These are phyloP conservation scores for Phytophthora kernoviae DNA, from an alignment of 352 stramenopile genomes.

Conservation along the genomic window DNA sequence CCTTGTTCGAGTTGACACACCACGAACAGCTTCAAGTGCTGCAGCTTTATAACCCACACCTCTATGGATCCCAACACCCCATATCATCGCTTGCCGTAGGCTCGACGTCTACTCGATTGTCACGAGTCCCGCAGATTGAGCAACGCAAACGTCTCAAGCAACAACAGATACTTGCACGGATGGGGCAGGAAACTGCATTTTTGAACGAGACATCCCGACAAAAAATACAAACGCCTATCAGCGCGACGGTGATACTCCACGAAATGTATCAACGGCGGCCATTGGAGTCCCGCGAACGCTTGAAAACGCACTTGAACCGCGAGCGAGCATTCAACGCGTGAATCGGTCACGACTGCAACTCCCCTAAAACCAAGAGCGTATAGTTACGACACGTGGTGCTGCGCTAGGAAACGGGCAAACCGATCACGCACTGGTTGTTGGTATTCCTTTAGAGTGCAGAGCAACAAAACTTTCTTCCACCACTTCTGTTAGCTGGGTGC, in stretches of 20 bases:
- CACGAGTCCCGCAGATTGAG: constrained; percentile 28
- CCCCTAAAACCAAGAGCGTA: constrained; percentile 2
- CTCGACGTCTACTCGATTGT: constrained; percentile 19
- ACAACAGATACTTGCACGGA: constrained; percentile 27
- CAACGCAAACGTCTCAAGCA: constrained; percentile 22
- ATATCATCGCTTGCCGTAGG: constrained; percentile 12
- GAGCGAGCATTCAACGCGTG: constrained; percentile 8
- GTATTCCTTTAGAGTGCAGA: neutral
- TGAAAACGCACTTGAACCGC: constrained; percentile 10
- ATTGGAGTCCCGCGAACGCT: constrained; percentile 11
- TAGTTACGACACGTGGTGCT: too few relatives aligned
- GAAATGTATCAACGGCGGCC: constrained; percentile 29
- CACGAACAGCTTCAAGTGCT: constrained; percentile 56
- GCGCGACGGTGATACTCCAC: constrained; percentile 9
- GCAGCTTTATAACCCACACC: constrained; percentile 67
- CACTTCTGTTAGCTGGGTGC: constrained; percentile 56
- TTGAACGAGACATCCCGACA: constrained; percentile 27
- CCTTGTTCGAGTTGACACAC: constrained; percentile 36
- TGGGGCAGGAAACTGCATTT: constrained; percentile 20
- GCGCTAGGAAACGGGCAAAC: too few relatives aligned
- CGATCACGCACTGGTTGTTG: too few relatives aligned
- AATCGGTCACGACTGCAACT: constrained; percentile 3
- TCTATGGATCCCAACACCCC: constrained; percentile 39
- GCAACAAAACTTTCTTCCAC: constrained; percentile 18
- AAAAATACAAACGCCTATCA: constrained; percentile 17